These are phyloP conservation scores for Yarrowia yakushimensis DNA, from an alignment of 805 yeast genomes.

Conservation along the genomic window DNA sequence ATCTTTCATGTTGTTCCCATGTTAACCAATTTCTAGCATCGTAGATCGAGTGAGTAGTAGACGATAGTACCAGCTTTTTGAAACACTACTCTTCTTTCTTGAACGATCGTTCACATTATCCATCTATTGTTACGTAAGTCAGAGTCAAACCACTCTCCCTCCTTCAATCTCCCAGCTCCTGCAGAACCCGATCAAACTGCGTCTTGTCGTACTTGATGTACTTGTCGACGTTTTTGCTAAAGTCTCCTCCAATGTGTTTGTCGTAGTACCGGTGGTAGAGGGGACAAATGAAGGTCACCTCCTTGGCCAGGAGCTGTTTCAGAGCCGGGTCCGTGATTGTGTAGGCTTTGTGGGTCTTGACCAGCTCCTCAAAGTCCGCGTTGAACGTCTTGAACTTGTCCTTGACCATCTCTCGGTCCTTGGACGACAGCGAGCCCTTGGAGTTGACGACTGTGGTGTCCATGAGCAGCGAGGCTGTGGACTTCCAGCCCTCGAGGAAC, in stretches of 20 bases:
- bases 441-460: conserved; percentile 71
- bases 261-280: conserved; percentile 82
- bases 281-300: conserved; percentile 72
- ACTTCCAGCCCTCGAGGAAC: conserved; percentile 73
- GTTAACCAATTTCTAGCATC: no score
- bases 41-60: no score
- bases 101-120: no score
- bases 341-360: conserved; percentile 60
- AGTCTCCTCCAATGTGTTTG: conserved; percentile 65
- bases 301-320: conserved; percentile 61
- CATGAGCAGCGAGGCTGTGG: conserved; percentile 69
- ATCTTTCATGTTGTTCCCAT: no score
- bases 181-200: conserved; percentile 42
- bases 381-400: conserved; percentile 83
- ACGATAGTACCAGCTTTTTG: no score
- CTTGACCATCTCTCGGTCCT: conserved; percentile 76
- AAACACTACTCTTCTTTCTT: no score
- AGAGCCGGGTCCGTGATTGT: conserved; percentile 64
- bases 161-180: conserved; percentile 37
- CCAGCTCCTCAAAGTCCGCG: conserved; percentile 73
- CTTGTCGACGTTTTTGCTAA: conserved; percentile 65
- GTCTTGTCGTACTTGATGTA: conserved; percentile 58
- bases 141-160: no score
- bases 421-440: conserved; percentile 49
- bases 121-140: no score